Evolutionary conservation across 495 filamentous ascomycete species (phyloP), one percentile per base, ranked within the genome.

Genomic region (Tuber microsphaerosporum): DNA sequence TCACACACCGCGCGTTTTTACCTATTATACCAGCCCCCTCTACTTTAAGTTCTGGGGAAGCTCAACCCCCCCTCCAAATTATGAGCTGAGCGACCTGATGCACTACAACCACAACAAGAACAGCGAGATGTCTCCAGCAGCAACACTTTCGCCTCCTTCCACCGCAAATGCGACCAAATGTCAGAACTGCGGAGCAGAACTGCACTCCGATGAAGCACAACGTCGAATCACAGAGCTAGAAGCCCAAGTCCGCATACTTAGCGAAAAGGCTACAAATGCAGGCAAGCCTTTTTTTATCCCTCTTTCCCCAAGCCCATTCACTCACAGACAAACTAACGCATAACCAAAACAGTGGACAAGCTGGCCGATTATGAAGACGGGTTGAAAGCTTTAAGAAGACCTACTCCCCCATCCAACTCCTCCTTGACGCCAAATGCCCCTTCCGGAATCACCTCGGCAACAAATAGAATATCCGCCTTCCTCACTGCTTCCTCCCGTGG

Each of bases 321-420:
- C 26, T 37, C 37, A 37, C 51, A 22, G 31, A n/a, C 37, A 44
- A 75, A 75, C n/a, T 65, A 39, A 39, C 74, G 37, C 70, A 61
- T 65, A 31, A 65, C 56, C 5, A 45, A 69, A 51, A 42, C 45
- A 78, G 76, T 56, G 76, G 74, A 93, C 85, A 92, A 93, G 86
- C 90, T 93, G 84, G 92, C 93, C 82, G 92, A 97, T 85, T 97
- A 97, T 88, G 95, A 99, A 88, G 92, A 96, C 83, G 93, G 97
- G 84, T 84, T 97, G 12, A 88, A 45, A 87, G 94, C 89, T 90
- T 79, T 83, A 88, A 39, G 46, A 88, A 37, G 43, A 78, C 45
- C 61, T 65, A 65, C 56, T 6, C 56, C 56, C 74, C 70, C 70
- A 22, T 77, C 71, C 20, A 78, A 80, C 76, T 72, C 76, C 72